Base-by-base conservation (phyloP, 192 early-diverging fungal genomes). In the Geosiphon pyriformis region DNA sequence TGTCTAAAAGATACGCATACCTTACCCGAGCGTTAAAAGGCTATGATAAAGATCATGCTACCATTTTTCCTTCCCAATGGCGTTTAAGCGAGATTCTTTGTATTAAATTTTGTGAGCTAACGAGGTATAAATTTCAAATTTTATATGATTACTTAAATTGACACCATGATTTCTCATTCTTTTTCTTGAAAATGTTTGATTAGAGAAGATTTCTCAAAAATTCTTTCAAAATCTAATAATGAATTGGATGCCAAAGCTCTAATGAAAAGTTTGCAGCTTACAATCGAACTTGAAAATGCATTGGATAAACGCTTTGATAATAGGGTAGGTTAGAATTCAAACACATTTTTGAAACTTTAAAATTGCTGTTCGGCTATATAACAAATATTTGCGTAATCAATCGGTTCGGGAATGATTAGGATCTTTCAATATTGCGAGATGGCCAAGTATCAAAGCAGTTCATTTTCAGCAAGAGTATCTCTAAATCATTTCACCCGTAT, bases 1-100 rank as follows among this genome's bases (percentile, higher is more conserved):
- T 92, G 0, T 88, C 91, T 4, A 78, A 94, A 26, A 80, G 96
- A 26, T 98, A 94, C 73, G 90, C 95, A 2, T 98, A 94, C 91
- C 74, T 99, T 31, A 91, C 94, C 61, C 82, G 95, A 22, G 76
- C 89, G n/a, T 69, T 98, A 37, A 92, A 92, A 70, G 87, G 81
- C n/a, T 89, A 86, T 72, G 90, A 94, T 67, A 93, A 96, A n/a
- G 86, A 89, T 31, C 92, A 96, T 69, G 84, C 87, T 0, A 71
- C 72, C 4, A 81, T 94, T 17, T 99, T 99, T 57, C 94, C 93
- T 0, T 67, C 72, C 2, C 54, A 74, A 20, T 98, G 96, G 96
- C 79, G 84, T 62, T 78, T 90, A 0, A 89, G 83, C 46, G 84
- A 90, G 25, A 61, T 73, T 17, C 69, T 97, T 7, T 88, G 86